phyloP scores from a whole-genome alignment of 148 eudicot species.

The Tetragonia tetragonoides region DNA sequence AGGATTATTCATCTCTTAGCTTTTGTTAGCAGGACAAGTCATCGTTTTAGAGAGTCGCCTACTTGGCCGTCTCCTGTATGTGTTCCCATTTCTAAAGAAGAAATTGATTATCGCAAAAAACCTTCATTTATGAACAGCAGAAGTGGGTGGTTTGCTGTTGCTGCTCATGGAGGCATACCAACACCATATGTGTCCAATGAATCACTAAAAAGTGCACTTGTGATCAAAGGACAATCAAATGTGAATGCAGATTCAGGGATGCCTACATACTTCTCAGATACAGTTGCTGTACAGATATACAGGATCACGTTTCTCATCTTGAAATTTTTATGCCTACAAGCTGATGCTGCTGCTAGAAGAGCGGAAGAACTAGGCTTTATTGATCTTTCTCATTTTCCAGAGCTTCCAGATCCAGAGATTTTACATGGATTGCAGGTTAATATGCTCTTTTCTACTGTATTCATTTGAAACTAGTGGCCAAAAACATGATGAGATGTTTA shows the following conservation, averaged over 20 bases:
- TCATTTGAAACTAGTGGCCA: neutral
- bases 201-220: slow-evolving; percentile 44
- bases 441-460: neutral
- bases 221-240: slow-evolving; percentile 43
- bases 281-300: slow-evolving; percentile 66
- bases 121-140: slow-evolving; percentile 61
- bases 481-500: neutral
- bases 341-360: slow-evolving; percentile 72
- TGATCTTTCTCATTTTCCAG: slow-evolving; percentile 84
- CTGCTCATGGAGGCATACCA: slow-evolving; percentile 63
- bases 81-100: slow-evolving; percentile 69
- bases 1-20: slow-evolving; percentile 82
- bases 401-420: slow-evolving; percentile 96
- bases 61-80: slow-evolving; percentile 48
- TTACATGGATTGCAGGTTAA: slow-evolving; percentile 93
- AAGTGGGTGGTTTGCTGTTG: slow-evolving; percentile 79
- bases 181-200: slow-evolving; percentile 40
- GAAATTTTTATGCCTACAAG: slow-evolving; percentile 78
- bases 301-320: slow-evolving; percentile 62
- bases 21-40: slow-evolving; percentile 73
- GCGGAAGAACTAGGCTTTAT: slow-evolving; percentile 86
- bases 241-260: slow-evolving; percentile 25
- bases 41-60: slow-evolving; percentile 49
- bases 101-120: slow-evolving; percentile 51
- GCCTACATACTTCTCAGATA: slow-evolving; percentile 70